Base-by-base conservation (phyloP, 352 stramenopile species). In the Phytophthora podocarpi region DNA sequence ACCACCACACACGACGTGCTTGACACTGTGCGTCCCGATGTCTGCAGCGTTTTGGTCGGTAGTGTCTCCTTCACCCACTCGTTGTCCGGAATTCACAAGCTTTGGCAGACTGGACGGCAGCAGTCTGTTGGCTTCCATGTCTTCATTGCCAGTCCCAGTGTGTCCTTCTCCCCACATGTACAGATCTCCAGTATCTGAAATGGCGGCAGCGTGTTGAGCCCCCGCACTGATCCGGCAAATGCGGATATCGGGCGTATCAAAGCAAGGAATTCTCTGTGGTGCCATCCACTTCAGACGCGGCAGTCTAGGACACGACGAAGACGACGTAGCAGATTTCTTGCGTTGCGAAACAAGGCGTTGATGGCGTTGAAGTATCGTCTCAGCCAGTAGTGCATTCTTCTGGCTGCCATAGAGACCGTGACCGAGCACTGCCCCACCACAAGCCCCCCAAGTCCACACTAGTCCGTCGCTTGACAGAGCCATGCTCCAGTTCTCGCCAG, bases 181-280 rank as follows among this genome's bases (percentile, higher is more conserved):
- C 1, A 98, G 64, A 65, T 97, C 87, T 10, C 95, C 96, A 18
- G 77, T 73, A 3, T 74, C 65, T 10, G 91, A 97, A 18, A 98
- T 69, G 4, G 87, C 94, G 0, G 89, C 84, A 5, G 85, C 90
- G 62, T 98, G 95, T 39, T 82, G 86, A 31, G 78, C 59, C 2
- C 96, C 96, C 34, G 95, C 95, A 31, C 79, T 90, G 40, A 98
- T 78, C 18, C 51, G 65, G 18, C 36, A 49, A 32, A 91, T 86
- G 5, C 49, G 35, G 7, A 71, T 57, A 21, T 74, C 80, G 7
- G 57, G 48, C 0, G 45, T 57, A 13, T 64, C 46, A 35, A 91
- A 85, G 15, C 67, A 74, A 20, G 71, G 63, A 11, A 91, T 66
- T 5, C 71, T 51, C 18, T 77, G 78, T 8, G 73, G 76, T n/a